Percentiles rank a stretch among this genome's conserved stretches.
Evolutionary conservation across 495 filamentous ascomycete species (phyloP).

Genomic region (Delitschia confertaspora): DNA sequence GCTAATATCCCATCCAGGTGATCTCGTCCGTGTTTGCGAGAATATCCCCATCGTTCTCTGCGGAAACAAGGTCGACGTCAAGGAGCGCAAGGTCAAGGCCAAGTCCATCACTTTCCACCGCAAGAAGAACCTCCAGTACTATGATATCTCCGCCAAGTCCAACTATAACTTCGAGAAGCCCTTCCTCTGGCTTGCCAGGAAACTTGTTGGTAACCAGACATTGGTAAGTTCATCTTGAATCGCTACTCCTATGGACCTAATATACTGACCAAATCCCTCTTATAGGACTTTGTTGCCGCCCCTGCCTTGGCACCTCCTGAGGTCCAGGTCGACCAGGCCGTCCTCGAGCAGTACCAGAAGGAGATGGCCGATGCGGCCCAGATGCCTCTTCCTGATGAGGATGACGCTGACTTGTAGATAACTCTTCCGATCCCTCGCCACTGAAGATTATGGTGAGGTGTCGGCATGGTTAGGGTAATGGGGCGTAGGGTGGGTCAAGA

Average conservation of each 20-base stretch:
- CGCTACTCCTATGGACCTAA: constrained; percentile 5
- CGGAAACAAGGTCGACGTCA: constrained; percentile 99
- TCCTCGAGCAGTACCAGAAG: constrained; percentile 70
- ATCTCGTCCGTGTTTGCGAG: constrained; percentile 99
- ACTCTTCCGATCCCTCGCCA: not conserved
- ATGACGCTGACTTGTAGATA: constrained; percentile 66
- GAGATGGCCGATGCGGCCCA: constrained; percentile 80
- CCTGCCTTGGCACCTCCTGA: constrained; percentile 90
- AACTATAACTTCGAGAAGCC: constrained; percentile 99
- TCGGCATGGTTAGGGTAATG: too few species aligned
- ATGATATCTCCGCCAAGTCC: constrained; percentile 99
- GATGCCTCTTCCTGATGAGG: constrained; percentile 90
- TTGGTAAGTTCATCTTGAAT: constrained; percentile 53
- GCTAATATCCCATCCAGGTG: constrained; percentile 51
- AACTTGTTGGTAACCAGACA: constrained; percentile 88
- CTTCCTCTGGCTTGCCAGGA: constrained; percentile 98
- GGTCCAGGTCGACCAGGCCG: constrained; percentile 71
- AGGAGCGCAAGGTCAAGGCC: constrained; percentile 99
- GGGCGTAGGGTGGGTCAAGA: too few species aligned
- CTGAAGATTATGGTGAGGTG: too few species aligned
- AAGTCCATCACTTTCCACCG: constrained; percentile 99
- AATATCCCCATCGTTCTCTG: constrained; percentile 97
- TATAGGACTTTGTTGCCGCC: constrained; percentile 91
- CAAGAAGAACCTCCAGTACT: constrained; percentile 99
- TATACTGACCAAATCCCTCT: constrained; percentile 16